Base-by-base conservation (phyloP, 176 grass and related monocot genomes). In the Ensete glaucum region DNA sequence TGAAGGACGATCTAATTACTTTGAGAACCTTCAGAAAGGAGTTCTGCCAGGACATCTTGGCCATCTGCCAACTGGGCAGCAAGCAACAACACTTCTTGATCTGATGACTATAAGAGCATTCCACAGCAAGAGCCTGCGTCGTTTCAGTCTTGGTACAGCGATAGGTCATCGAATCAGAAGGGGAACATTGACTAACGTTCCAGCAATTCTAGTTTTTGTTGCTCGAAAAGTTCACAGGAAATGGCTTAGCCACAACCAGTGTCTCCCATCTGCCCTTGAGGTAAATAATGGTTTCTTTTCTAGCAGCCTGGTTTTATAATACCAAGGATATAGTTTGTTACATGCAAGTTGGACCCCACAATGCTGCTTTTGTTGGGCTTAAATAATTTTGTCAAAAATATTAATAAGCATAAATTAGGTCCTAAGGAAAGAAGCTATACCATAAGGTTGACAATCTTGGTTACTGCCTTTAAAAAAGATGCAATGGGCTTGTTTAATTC, bases 41-140 rank as follows among this genome's bases (percentile, higher is more conserved):
- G 80, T 92, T 20, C 77, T 96, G 69, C 89, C 92, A 5, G 81
- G 85, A 66, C 85, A 90, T 82, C 80, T 80, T 70, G 89, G 89
- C 52, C 26, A 48, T n/a, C 50, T 96, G 86, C 87, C 92, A 11
- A 89, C 85, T 75, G 89, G 89, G 12, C 86, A 96, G 77, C 92
- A 89, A 89, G 89, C 92, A 62, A 92, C 82, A 16, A 96, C 89
- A 58, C 83, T 96, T 80, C 92, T 96, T 79, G 92, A 96, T 21
- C 74, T 96, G 81, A 92, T 96, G 92, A 96, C 89, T 72, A 87
- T 96, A 83, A 89, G 92, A 78, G 92, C 92, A 77, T 96, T 96
- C 80, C 92, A 96, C 73, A 96, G 92, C 85, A 89, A 92, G 89
- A 92, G 92, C 67, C 80, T 96, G 67, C 78, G 89, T 27, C 75